A percentile compares a stretch with the other conserved stretches of the same genome.
These are phyloP conservation scores for Neoboletus subvelutipes DNA, from an alignment of 768 basidiomycete genomes.

Conservation along the genomic window DNA sequence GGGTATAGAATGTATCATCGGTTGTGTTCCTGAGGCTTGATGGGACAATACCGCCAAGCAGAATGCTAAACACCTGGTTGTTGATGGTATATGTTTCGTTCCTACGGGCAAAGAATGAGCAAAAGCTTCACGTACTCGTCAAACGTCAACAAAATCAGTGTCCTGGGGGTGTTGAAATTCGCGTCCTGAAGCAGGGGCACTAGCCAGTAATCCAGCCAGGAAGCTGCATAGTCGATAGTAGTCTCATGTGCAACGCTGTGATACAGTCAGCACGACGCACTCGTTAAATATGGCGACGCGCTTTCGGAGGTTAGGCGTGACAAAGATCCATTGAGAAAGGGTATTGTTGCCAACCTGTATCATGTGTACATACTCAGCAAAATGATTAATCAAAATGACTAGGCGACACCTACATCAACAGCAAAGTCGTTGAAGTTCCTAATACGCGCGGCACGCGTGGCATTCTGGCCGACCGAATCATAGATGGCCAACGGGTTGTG, in stretches of 20 bases:
- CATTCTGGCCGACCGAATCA: slow-evolving; percentile 47
- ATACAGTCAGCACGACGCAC: neutral
- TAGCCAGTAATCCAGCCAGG: slow-evolving; percentile 53
- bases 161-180: slow-evolving; percentile 52
- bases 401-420: slow-evolving; percentile 40
- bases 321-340: slow-evolving; percentile 59
- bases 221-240: slow-evolving; percentile 43
- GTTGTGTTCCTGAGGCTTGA: slow-evolving; percentile 39
- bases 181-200: slow-evolving; percentile 48
- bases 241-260: slow-evolving; percentile 64
- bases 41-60: slow-evolving; percentile 50
- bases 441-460: slow-evolving; percentile 42
- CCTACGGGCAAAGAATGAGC: slow-evolving; percentile 7
- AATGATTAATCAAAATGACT: neutral
- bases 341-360: slow-evolving; percentile 35
- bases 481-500: slow-evolving; percentile 54
- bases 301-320: slow-evolving; percentile 57
- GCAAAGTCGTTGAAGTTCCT: slow-evolving; percentile 67
- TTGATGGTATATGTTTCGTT: slow-evolving; percentile 36
- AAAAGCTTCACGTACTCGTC: slow-evolving; percentile 48
- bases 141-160: slow-evolving; percentile 61
- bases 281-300: slow-evolving; percentile 4
- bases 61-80: slow-evolving; percentile 47
- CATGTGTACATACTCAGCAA: neutral
- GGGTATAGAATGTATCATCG: slow-evolving; percentile 58